Percentiles rank a stretch among this genome's conserved stretches.
Conservation (phyloP, 2,329 filamentous ascomycete species). For the Stagonosporopsis vannaccii region DNA sequence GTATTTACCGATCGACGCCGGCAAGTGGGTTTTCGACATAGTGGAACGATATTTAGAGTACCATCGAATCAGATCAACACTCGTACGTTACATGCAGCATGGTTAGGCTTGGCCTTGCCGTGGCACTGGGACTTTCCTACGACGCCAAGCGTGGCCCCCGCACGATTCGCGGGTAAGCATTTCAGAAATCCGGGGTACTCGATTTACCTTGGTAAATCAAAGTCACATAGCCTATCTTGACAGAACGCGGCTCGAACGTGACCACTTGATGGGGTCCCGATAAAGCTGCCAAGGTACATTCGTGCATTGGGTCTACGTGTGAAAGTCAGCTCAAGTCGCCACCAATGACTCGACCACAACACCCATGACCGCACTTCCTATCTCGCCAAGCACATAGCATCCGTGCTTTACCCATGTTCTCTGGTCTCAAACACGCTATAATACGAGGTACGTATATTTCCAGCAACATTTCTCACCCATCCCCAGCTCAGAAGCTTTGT, state of each 20-base stretch:
- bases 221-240: slow-evolving; percentile 7
- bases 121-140: slow-evolving; percentile 1
- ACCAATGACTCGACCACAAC: neutral
- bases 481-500: too few species aligned
- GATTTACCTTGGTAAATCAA: neutral
- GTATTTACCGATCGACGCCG: slow-evolving; percentile 1
- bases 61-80: neutral
- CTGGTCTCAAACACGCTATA: too few species aligned
- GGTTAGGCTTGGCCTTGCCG: slow-evolving; percentile 6
- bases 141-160: slow-evolving; percentile 12
- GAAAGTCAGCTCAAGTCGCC: neutral
- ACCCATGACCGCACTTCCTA: neutral
- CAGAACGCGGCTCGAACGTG: neutral
- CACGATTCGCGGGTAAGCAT: slow-evolving; percentile 5
- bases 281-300: too few species aligned
- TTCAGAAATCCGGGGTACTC: neutral
- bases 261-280: too few species aligned
- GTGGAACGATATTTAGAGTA: neutral
- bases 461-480: too few species aligned
- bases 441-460: too few species aligned
- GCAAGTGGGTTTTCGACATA: neutral
- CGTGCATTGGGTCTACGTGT: neutral
- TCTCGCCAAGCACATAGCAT: too few species aligned
- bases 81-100: slow-evolving; percentile 3
- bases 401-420: too few species aligned